phyloP scores from a whole-genome alignment of 805 yeast genomes.

The Sugiyamaella boreocaroliniensis region DNA sequence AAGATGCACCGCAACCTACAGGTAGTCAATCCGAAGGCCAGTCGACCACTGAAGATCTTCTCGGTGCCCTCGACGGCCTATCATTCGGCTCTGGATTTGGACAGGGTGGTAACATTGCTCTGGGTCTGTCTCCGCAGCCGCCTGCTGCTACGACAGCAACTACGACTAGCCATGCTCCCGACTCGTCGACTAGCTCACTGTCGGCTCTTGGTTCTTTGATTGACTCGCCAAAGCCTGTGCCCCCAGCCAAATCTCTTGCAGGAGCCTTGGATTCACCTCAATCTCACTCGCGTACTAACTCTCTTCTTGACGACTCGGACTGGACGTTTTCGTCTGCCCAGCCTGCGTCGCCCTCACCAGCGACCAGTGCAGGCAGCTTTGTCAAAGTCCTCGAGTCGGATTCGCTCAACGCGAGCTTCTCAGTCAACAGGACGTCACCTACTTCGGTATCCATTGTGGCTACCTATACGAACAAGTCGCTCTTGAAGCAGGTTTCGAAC shows the following conservation, averaged over 20 bases:
- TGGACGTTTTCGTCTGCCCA: constrained; percentile 2
- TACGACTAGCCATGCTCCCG: background rate
- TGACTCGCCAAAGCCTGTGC: constrained; percentile 15
- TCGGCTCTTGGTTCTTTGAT: constrained; percentile 15
- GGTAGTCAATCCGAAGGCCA: constrained; percentile 24
- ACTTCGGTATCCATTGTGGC: constrained; percentile 40
- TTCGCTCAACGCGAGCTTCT: constrained; percentile 44
- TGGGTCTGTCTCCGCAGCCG: constrained; percentile 30
- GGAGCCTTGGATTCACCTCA: constrained; percentile 6
- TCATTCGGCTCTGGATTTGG: constrained; percentile 48
- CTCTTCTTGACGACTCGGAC: constrained; percentile 6
- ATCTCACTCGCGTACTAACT: background rate
- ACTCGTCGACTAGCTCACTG: background rate
- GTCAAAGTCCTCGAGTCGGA: constrained; percentile 4
- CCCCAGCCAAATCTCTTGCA: constrained; percentile 6
- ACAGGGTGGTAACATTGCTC: constrained; percentile 46
- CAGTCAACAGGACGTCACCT: constrained; percentile 33
- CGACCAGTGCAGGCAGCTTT: background rate
- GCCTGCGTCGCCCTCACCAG: constrained; percentile 5
- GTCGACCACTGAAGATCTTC: constrained; percentile 53
- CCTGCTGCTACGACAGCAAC: constrained; percentile 6
- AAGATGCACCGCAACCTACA: constrained; percentile 17
- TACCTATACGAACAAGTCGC: constrained; percentile 43
- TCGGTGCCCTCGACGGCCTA: constrained; percentile 67
- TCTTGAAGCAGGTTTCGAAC: constrained; percentile 37